Evolutionary conservation across 202 grass and related monocot genomes (phyloP).

Genomic region (Brachypodium distachyon): DNA sequence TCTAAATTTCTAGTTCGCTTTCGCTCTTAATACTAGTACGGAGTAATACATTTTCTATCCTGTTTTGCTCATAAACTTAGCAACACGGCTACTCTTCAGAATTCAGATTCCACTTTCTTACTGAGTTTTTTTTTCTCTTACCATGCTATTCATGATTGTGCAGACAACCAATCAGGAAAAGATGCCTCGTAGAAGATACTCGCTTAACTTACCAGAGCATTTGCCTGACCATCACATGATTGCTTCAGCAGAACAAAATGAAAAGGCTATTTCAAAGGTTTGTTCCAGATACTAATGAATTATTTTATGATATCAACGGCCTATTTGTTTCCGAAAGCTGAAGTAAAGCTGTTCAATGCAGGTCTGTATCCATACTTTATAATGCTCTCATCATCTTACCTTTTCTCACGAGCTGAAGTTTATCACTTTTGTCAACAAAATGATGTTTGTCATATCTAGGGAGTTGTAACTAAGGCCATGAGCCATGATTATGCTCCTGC

Average conservation of each 20-base stretch:
- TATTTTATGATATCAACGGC: slow-evolving; percentile 24
- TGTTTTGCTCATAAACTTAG: background rate
- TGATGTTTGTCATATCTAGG: slow-evolving; percentile 37
- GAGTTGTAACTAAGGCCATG: slow-evolving; percentile 24
- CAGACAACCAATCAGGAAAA: slow-evolving; percentile 27
- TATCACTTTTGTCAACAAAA: slow-evolving; percentile 22
- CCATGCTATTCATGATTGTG: background rate
- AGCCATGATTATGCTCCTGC: slow-evolving; percentile 19
- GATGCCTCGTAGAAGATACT: slow-evolving; percentile 25
- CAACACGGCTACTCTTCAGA: background rate
- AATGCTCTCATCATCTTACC: slow-evolving; percentile 9
- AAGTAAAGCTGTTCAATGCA: slow-evolving; percentile 27
- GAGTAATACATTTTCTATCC: background rate
- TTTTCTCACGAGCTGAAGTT: slow-evolving; percentile 8
- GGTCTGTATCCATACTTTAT: slow-evolving; percentile 19
- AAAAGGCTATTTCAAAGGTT: slow-evolving; percentile 39
- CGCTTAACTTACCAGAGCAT: slow-evolving; percentile 32
- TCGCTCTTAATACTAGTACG: too few relatives aligned
- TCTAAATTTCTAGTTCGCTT: slow-evolving; percentile 16
- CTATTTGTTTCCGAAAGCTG: slow-evolving; percentile 35
- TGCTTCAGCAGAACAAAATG: slow-evolving; percentile 13
- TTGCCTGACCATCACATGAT: slow-evolving; percentile 8
- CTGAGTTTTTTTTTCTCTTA: background rate
- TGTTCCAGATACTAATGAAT: slow-evolving; percentile 11
- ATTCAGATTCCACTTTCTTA: background rate